Percentiles rank a stretch among this genome's conserved stretches.
phyloP scores from a whole-genome alignment of 768 basidiomycete genomes.

The Podaxis sp. region DNA sequence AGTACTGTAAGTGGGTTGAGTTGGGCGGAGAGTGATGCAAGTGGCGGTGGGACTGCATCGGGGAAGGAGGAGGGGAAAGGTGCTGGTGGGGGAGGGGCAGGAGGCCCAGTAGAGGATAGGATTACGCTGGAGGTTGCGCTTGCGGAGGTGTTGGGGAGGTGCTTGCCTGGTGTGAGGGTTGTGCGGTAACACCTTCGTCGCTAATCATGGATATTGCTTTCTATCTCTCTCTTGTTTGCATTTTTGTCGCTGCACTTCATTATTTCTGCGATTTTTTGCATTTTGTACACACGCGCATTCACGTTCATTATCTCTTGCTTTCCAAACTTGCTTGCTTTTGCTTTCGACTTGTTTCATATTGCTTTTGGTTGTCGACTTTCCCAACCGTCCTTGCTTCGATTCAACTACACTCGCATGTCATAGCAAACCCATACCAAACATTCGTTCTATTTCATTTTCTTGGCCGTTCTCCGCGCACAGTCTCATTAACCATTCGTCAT shows the following conservation, averaged over 20 bases:
- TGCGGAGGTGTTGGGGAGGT: constrained; percentile 11
- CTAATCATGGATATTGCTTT: not conserved
- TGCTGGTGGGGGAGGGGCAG: not conserved
- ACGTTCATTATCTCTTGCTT: not conserved
- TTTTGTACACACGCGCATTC: not conserved
- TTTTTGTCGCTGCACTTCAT: not conserved
- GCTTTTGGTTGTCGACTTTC: no score
- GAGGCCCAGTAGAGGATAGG: constrained; percentile 2
- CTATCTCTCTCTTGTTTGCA: not conserved
- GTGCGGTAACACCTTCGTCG: not conserved
- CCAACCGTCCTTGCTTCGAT: no score
- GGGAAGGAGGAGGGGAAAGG: not conserved
- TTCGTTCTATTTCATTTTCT: no score
- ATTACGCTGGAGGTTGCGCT: constrained; percentile 13
- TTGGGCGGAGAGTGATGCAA: not conserved
- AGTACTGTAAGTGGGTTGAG: not conserved
- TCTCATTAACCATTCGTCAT: no score
- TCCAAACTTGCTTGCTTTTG: not conserved
- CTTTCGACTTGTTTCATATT: not conserved
- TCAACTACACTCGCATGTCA: no score
- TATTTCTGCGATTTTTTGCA: not conserved
- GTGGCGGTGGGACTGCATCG: not conserved
- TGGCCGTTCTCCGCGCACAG: no score
- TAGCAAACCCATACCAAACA: no score
- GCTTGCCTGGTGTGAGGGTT: constrained; percentile 10